Evolutionary conservation across 192 early-diverging fungal genomes (phyloP), one percentile per base, ranked within the genome.

Genomic region (Phlyctochytrium bullatum): DNA sequence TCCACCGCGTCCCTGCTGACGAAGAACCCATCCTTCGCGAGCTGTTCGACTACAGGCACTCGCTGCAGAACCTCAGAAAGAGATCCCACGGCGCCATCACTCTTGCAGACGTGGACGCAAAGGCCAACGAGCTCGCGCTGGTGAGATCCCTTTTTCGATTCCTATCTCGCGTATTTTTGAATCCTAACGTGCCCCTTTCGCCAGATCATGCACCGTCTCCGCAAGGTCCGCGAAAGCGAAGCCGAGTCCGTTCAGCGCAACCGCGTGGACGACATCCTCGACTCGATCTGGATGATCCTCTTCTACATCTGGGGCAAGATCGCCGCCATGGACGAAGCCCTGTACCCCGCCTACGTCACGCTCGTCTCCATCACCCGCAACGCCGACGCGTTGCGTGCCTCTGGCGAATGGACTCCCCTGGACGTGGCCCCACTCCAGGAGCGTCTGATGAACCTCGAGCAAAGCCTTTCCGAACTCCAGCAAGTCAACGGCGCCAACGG

Each of bases 281-380:
- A 72, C 59, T 28, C 63, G 20, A 66, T 66, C 70, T 72, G 70
- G 70, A 59, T 72, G 70, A 50, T 53, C 20, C 64, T 72, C 24
- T 72, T 72, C 33, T 64, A 29, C 63, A 51, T 66, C 6, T 62
- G 69, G 69, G 52, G 31, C 28, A 71, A 71, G 53, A 71, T 71
- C 40, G 69, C 50, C 20, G 62, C 62, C 2, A 33, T 71, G 4
- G 30, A 71, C 54, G 69, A 64, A 12, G 53, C 69, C 50, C 17
- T 72, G 2, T 72, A 72, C 50, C 70, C 70, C 58, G 59, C 59
- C 20, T 72, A 72, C 62, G 70, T 72, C 14, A 40, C 53, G 16
- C 64, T 72, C 33, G 70, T 72, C 23, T 59, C 64, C 40, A 27
- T 72, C 6, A 54, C 64, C 1, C 62, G 70, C 32, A 33, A 62